Conservation (phyloP, 2,329 filamentous ascomycete species). For the Diaporthe sp. region DNA sequence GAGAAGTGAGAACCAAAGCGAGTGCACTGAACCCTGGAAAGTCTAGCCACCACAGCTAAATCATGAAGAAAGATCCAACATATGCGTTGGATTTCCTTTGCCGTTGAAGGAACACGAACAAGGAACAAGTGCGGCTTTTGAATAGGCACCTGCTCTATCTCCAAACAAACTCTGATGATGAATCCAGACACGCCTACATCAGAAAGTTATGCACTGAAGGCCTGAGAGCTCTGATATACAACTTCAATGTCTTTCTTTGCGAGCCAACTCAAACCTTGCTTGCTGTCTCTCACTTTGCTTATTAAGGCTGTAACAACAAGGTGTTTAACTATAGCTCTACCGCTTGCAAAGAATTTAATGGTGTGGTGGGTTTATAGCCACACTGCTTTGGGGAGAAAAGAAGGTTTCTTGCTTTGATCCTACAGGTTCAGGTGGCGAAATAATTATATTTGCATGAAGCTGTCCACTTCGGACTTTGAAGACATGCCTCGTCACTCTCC, state of each 20-base stretch:
- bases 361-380: neutral
- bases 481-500: neutral
- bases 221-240: neutral
- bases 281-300: neutral
- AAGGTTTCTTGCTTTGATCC: neutral
- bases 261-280: too few species aligned
- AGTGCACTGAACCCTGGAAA: neutral
- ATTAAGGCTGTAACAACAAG: neutral
- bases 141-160: neutral
- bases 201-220: neutral
- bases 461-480: neutral
- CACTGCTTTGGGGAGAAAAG: neutral
- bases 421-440: neutral
- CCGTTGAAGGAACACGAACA: neutral
- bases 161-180: neutral
- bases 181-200: neutral
- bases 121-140: neutral
- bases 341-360: neutral
- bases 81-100: neutral
- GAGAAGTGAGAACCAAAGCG: neutral
- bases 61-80: neutral
- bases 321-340: neutral
- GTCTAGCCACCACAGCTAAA: neutral
- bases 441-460: constrained; percentile 11
- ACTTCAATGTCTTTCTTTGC: neutral